Conservation (phyloP, 768 basidiomycete genomes). For the Kwoniella botswanensis region DNA sequence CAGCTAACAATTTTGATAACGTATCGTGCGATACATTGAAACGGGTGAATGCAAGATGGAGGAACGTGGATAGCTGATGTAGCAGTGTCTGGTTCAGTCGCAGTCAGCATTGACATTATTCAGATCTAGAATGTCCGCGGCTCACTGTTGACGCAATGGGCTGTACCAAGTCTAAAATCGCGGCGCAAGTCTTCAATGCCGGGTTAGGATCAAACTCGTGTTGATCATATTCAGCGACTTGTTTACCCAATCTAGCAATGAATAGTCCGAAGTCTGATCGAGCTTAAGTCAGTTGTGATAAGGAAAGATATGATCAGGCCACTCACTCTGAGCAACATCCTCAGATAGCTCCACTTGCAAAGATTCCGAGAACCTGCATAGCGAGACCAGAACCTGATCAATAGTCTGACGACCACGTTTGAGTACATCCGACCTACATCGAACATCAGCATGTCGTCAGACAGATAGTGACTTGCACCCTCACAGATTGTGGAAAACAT, state of each 20-base stretch:
- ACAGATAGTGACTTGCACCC: slow-evolving; percentile 1
- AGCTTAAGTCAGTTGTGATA: neutral
- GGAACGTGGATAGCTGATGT: slow-evolving; percentile 43
- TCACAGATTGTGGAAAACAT: slow-evolving; percentile 27
- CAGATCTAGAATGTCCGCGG: neutral
- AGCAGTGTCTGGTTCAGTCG: slow-evolving; percentile 22
- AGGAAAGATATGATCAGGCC: neutral
- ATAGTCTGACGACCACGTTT: slow-evolving; percentile 36
- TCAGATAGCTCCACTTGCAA: slow-evolving; percentile 28
- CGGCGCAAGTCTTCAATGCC: slow-evolving; percentile 23
- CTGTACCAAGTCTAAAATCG: slow-evolving; percentile 18
- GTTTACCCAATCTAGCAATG: slow-evolving; percentile 36
- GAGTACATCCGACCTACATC: slow-evolving; percentile 33
- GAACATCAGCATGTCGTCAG: neutral
- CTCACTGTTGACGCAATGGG: slow-evolving; percentile 9
- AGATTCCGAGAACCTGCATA: slow-evolving; percentile 18
- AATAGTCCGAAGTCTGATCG: slow-evolving; percentile 35
- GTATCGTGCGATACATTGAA: slow-evolving; percentile 31
- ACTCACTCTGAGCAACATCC: slow-evolving; percentile 31
- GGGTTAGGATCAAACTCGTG: slow-evolving; percentile 39
- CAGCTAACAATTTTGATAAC: slow-evolving; percentile 12
- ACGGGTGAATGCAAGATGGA: slow-evolving; percentile 34
- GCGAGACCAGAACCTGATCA: slow-evolving; percentile 28
- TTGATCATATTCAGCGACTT: slow-evolving; percentile 44
- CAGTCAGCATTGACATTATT: neutral